Percentiles rank a stretch among this genome's conserved stretches.
These are phyloP conservation scores for Astragalus membranaceus DNA, from an alignment of 306 rosid genomes.

Conservation along the genomic window DNA sequence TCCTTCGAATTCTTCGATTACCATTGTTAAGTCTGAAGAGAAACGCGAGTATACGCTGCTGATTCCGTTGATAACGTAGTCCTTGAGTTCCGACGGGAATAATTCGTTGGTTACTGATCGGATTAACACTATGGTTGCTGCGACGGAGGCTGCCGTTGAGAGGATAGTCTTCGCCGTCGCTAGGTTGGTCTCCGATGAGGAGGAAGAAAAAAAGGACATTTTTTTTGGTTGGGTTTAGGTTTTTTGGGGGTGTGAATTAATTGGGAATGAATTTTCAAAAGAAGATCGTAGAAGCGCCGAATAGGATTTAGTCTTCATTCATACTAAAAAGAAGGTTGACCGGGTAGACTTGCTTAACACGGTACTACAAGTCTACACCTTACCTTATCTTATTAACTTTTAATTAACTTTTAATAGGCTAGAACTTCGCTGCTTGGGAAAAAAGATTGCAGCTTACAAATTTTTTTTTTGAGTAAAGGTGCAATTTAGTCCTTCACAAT, in stretches of 20 bases:
- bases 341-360: too few species aligned
- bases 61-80: conserved; percentile 19
- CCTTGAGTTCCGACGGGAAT: conserved; percentile 40
- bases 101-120: conserved; percentile 48
- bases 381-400: too few species aligned
- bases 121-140: conserved; percentile 47
- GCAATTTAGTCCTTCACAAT: too few species aligned
- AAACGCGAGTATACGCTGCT: conserved; percentile 23
- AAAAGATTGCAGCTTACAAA: too few species aligned
- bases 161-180: conserved; percentile 49
- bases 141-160: conserved; percentile 51
- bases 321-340: too few species aligned
- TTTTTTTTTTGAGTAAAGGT: too few species aligned
- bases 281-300: too few species aligned
- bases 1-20: conserved; percentile 66
- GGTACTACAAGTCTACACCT: too few species aligned
- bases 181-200: conserved; percentile 28
- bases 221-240: background rate
- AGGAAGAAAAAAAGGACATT: conserved; percentile 33
- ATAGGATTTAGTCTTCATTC: too few species aligned
- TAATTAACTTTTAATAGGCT: too few species aligned
- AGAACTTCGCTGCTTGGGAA: too few species aligned
- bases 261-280: too few species aligned
- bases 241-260: background rate
- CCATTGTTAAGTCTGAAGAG: conserved; percentile 50